Conservation (phyloP, 176 grass and related monocot genomes). For the Aechmea fasciata region DNA sequence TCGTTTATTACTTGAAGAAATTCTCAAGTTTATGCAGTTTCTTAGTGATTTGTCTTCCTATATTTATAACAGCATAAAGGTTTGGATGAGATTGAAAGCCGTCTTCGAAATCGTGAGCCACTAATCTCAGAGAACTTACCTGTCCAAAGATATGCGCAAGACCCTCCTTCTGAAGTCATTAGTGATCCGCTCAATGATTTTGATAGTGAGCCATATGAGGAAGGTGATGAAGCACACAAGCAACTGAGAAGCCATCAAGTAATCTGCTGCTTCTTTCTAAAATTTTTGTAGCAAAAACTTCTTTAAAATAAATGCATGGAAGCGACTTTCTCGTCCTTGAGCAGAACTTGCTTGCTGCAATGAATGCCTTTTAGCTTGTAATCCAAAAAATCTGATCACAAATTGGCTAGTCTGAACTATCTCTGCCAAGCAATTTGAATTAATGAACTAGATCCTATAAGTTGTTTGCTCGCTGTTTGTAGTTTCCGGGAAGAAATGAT, state of each 20-base stretch:
- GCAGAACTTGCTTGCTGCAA: no score
- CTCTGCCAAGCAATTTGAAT: background rate
- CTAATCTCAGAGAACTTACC: conserved; percentile 58
- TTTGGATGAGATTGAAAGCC: conserved; percentile 80
- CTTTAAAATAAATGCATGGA: no score
- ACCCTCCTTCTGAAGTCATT: conserved; percentile 48
- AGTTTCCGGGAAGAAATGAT: no score
- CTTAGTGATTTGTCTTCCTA: background rate
- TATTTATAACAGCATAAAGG: conserved; percentile 65
- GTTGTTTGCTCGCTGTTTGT: background rate
- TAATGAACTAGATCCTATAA: background rate
- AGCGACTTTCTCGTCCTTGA: no score
- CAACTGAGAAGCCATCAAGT: conserved; percentile 88
- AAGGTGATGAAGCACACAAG: conserved; percentile 56
- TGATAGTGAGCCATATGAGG: conserved; percentile 53
- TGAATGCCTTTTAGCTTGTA: no score
- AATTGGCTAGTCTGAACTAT: background rate
- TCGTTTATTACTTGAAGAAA: background rate
- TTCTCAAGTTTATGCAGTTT: background rate
- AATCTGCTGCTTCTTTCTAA: conserved; percentile 5
- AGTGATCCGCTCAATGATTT: conserved; percentile 83
- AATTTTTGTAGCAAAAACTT: background rate
- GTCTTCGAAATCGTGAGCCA: conserved; percentile 41
- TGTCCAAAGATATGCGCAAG: conserved; percentile 63
- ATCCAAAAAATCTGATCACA: background rate